Conservation (phyloP, 2,329 filamentous ascomycete species). For the Neodidymelliopsis sp. region DNA sequence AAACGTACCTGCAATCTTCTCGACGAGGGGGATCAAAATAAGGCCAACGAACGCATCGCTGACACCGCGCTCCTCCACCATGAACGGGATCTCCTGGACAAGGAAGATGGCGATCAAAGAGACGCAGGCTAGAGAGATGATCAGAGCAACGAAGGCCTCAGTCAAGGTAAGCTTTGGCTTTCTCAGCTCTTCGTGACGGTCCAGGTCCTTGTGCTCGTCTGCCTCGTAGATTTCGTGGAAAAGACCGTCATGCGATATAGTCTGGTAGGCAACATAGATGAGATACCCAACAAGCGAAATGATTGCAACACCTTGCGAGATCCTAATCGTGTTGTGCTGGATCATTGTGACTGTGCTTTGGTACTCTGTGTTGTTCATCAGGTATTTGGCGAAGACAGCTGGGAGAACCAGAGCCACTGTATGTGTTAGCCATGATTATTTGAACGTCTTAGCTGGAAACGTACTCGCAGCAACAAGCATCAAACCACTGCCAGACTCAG, state of each 20-base stretch:
- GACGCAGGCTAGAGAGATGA: constrained; percentile 71
- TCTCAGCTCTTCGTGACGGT: constrained; percentile 65
- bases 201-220: constrained; percentile 73
- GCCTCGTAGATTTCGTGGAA: constrained; percentile 76
- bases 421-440: constrained; percentile 19
- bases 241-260: constrained; percentile 77
- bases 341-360: constrained; percentile 64
- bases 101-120: constrained; percentile 76
- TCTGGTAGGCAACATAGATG: constrained; percentile 71
- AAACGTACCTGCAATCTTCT: constrained; percentile 71
- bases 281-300: constrained; percentile 74
- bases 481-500: constrained; percentile 79
- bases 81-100: constrained; percentile 73
- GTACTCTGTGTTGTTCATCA: constrained; percentile 38
- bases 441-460: constrained; percentile 10
- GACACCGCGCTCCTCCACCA: constrained; percentile 61
- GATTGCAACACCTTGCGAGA: constrained; percentile 75
- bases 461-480: constrained; percentile 76
- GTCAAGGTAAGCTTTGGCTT: constrained; percentile 77
- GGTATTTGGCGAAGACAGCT: constrained; percentile 61
- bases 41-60: constrained; percentile 67
- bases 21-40: constrained; percentile 81
- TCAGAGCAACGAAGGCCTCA: constrained; percentile 72
- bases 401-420: constrained; percentile 59
- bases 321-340: constrained; percentile 62